Evolutionary conservation across 192 early-diverging fungal species (phyloP).

Genomic region (Coemansia sp.): DNA sequence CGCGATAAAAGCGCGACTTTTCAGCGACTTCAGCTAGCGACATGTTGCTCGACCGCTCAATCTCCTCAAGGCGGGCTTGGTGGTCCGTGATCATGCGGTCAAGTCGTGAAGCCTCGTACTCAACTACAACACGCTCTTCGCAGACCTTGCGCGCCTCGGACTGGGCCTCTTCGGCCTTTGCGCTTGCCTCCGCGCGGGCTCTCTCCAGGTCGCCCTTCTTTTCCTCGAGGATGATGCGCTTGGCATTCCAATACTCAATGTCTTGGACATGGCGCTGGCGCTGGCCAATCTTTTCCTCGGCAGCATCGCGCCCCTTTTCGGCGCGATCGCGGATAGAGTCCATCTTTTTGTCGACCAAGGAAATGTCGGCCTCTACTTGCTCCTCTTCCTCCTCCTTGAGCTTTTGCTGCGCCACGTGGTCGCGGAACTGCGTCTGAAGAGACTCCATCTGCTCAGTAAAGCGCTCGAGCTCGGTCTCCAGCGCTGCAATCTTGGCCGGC

Average conservation of each 20-base stretch:
- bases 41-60: constrained; percentile 59
- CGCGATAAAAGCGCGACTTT: constrained; percentile 52
- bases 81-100: constrained; percentile 62
- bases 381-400: constrained; percentile 44
- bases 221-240: constrained; percentile 40
- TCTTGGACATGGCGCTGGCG: constrained; percentile 34
- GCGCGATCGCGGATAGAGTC: constrained; percentile 26
- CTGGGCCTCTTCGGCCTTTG: constrained; percentile 47
- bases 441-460: constrained; percentile 55
- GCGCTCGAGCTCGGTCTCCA: constrained; percentile 56
- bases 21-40: constrained; percentile 61
- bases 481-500: constrained; percentile 59
- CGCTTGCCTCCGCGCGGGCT: constrained; percentile 23
- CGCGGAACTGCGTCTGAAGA: constrained; percentile 59
- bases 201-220: constrained; percentile 15
- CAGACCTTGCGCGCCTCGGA: constrained; percentile 57
- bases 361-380: constrained; percentile 15
- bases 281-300: constrained; percentile 31
- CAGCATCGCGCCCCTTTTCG: constrained; percentile 23
- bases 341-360: constrained; percentile 34
- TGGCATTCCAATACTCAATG: constrained; percentile 58
- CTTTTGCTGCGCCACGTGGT: constrained; percentile 48
- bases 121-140: constrained; percentile 60
- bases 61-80: constrained; percentile 53
- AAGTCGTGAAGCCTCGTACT: constrained; percentile 45